Evolutionary conservation across 2,329 filamentous ascomycete genomes (phyloP), one percentile per base, ranked within the genome.

Genomic region (Xylariaceae sp.): DNA sequence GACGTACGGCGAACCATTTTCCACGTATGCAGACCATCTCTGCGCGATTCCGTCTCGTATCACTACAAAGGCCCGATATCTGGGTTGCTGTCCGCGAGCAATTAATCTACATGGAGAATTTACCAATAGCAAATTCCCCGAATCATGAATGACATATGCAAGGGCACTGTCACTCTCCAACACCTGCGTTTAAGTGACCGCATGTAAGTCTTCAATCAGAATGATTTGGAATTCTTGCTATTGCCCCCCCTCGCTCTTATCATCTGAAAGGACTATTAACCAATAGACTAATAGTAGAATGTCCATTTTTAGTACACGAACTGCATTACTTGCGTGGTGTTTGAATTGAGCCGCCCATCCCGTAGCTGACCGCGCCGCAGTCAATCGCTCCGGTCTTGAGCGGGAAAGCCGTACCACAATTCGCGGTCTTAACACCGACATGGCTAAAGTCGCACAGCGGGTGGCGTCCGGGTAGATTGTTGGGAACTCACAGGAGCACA

Each of bases 381-480:
- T 46, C 36, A 41, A 26, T 42, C n/a, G 46, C 37, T 53, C 53
- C 49, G 49, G 27, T 52, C 53, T 57, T 48, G 44, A 50, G 40
- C 53, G 23, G 57, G 50, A 54, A 48, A 48, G 18, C 51, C 27
- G 50, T 40, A 42, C 39, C 27, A 43, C 18, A 37, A 7, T 33
- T 32, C 36, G 39, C 26, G 27, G 23, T 24, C 21, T 32, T 40
- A 20, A 32, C 18, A 20, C 46, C 27, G 46, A 48, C 44, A 21
- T 56, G 58, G 55, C 58, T 59, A 61, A 57, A 59, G 50, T 55
- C 53, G 30, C 47, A 51, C 56, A 53, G 43, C 42, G 32, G 50
- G 16, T 55, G 49, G 52, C 44, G 26, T 10, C 50, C 37, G 44
- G 58, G 37, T 58, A 49, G 44, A 48, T 50, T 40, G 18, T 30